These are phyloP conservation scores for Trichoderma sp. DNA, from an alignment of 2,329 filamentous ascomycete genomes.

Conservation along the genomic window DNA sequence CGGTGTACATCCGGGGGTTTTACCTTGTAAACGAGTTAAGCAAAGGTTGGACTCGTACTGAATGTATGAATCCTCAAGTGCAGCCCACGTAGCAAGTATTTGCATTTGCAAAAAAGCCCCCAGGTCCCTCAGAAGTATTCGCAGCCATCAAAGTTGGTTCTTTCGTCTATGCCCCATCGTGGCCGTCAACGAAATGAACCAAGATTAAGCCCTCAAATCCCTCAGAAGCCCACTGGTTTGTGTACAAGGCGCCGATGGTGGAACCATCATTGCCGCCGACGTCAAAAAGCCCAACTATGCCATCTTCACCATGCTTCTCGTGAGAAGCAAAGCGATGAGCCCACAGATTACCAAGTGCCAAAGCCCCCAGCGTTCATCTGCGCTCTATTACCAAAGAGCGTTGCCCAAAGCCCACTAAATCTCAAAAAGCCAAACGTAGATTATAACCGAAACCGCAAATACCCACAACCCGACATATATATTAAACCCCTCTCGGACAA, in stretches of 20 bases:
- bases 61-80: neutral
- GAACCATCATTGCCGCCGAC: slow-evolving; percentile 29
- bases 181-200: slow-evolving; percentile 28
- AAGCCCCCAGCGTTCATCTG: slow-evolving; percentile 59
- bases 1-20: slow-evolving; percentile 16
- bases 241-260: slow-evolving; percentile 27
- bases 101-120: slow-evolving; percentile 33
- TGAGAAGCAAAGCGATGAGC: slow-evolving; percentile 35
- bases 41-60: neutral
- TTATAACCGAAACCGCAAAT: slow-evolving; percentile 56
- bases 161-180: slow-evolving; percentile 26
- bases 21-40: slow-evolving; percentile 14
- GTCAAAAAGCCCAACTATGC: slow-evolving; percentile 36
- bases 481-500: slow-evolving; percentile 40
- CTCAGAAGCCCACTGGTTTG: slow-evolving; percentile 40
- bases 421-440: slow-evolving; percentile 38
- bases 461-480: slow-evolving; percentile 39
- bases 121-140: slow-evolving; percentile 40
- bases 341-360: slow-evolving; percentile 37
- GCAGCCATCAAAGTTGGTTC: slow-evolving; percentile 35
- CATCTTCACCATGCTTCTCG: slow-evolving; percentile 21
- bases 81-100: slow-evolving; percentile 24
- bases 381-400: slow-evolving; percentile 44
- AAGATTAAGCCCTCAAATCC: slow-evolving; percentile 39
- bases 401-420: slow-evolving; percentile 55